Evolutionary conservation across 2,329 filamentous ascomycete genomes (phyloP), one percentile per base, ranked within the genome.

Genomic region (Hypoxylon sp.): DNA sequence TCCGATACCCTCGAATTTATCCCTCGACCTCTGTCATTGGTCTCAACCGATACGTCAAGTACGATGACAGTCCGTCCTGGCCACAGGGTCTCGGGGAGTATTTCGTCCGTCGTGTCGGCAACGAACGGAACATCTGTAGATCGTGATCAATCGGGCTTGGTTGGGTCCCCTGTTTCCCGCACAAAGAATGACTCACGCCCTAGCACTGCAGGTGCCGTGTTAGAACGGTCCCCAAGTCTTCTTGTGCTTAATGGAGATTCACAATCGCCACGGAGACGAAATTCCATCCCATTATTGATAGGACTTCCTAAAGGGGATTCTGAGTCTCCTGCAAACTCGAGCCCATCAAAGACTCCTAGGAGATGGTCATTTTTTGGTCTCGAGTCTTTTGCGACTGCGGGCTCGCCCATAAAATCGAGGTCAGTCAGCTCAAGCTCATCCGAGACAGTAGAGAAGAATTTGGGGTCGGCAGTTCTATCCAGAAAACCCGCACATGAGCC

Each of bases 1-100:
- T 93, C 92, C 0, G 93, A 96, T 68, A 91, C 88, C 9, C 84
- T 96, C 27, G 92, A 96, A 77, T 94, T 91, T 68, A 94, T 94
- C 71, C 91, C 91, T 4, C 87, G 93, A 9, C 94, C 94, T 0
- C 80, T 96, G 16, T 97, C 94, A 1, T 83, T 94, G 19, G 89
- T 96, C 12, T 97, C 93, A 1, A 94, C 90, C 19, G 93, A 96
- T 76, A 93, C 92, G 0, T 90, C 93, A 47, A 94, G 90, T 74
- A 96, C 91, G 2, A 81, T 88, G 57, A 93, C 92, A 0, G 85
- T 90, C 16, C 86, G 88, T 25, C 85, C 85, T 2, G 87, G 88
- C 4, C 92, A 95, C 76, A 92, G 90, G 1, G 84, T 92, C 32
- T 91, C 91, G 25, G 91, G 90, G 61, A 96, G 92, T 77, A 88